Evolutionary conservation across 495 filamentous ascomycete species (phyloP).

Genomic region (Penicillium arizonense): DNA sequence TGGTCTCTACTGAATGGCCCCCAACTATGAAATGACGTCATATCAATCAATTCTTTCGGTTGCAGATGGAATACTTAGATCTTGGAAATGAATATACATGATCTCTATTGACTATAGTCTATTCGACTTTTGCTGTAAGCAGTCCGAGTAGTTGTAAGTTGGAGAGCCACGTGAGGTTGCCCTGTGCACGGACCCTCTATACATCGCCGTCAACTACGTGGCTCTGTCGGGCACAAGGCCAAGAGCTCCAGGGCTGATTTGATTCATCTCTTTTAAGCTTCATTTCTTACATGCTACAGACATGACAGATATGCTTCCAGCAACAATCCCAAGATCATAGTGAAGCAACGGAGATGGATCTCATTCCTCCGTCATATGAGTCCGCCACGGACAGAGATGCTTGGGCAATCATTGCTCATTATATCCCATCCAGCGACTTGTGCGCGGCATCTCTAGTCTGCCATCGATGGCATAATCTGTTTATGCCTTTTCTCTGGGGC

Average conservation of each 20-base stretch:
- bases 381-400: constrained; percentile 56
- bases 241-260: background rate
- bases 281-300: no score
- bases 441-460: constrained; percentile 59
- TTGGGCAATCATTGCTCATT: constrained; percentile 61
- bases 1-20: constrained; percentile 19
- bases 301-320: constrained; percentile 8
- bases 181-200: no score
- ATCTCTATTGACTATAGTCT: no score
- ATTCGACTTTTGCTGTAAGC: no score
- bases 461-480: constrained; percentile 57
- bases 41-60: background rate
- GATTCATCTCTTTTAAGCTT: background rate
- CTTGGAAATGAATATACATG: background rate
- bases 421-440: constrained; percentile 57
- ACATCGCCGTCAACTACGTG: background rate
- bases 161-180: no score
- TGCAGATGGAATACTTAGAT: background rate
- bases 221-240: constrained; percentile 11
- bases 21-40: background rate
- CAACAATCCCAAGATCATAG: no score
- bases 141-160: no score
- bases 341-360: constrained; percentile 34
- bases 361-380: constrained; percentile 59
- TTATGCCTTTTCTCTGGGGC: constrained; percentile 64